Conservation (phyloP, 495 filamentous ascomycete genomes). For the Chaetomium fimeti region DNA sequence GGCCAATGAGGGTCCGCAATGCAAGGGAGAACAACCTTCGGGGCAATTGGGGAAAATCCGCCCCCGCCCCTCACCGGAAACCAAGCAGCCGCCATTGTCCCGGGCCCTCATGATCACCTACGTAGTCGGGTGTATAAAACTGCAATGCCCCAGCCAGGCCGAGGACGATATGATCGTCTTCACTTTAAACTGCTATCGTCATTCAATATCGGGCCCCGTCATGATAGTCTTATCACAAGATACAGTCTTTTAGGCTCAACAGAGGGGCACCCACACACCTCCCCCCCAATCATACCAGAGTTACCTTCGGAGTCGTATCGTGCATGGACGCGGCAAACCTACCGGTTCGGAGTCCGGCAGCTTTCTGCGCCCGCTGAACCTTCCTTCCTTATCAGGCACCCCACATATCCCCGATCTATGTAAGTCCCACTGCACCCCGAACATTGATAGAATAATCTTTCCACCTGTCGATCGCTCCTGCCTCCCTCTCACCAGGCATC, state of each 20-base stretch:
- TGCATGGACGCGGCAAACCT: neutral
- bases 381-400: neutral
- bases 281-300: neutral
- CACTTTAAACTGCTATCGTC: neutral
- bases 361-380: neutral
- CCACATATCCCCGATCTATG: neutral
- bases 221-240: neutral
- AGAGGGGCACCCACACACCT: neutral
- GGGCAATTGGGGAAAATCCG: too few relatives aligned
- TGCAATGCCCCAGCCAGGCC: too few relatives aligned
- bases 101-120: too few relatives aligned
- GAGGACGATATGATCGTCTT: neutral
- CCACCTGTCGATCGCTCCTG: neutral
- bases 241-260: neutral
- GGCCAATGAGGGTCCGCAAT: too few relatives aligned
- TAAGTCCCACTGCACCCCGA: neutral
- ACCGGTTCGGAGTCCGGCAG: slow-evolving; percentile 12
- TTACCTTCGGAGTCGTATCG: neutral
- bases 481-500: neutral
- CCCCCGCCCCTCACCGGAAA: too few relatives aligned
- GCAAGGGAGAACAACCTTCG: too few relatives aligned
- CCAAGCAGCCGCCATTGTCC: too few relatives aligned
- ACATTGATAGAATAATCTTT: neutral
- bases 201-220: neutral
- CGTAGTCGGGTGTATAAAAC: too few relatives aligned